These are phyloP conservation scores for Dioscorea cayenensis DNA, from an alignment of 116 monocot genomes.

Conservation along the genomic window DNA sequence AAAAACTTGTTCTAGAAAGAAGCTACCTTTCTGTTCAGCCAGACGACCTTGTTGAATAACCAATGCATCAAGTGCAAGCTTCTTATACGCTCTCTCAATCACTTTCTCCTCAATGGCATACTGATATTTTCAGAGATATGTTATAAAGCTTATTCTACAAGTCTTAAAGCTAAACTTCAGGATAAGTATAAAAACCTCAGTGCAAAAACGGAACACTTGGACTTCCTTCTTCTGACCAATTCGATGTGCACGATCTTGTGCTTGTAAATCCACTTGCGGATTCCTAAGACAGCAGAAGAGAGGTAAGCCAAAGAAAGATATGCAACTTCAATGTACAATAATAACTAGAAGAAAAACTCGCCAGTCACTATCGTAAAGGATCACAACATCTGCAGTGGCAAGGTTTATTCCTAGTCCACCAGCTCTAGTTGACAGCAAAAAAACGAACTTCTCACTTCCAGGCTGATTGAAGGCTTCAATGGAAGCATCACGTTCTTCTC, in stretches of 20 bases:
- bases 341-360: constrained; percentile 9
- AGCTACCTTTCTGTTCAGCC: constrained; percentile 93
- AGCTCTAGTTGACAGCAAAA: constrained; percentile 95
- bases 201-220: constrained; percentile 98
- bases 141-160: not conserved
- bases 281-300: constrained; percentile 43
- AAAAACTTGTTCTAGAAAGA: not conserved
- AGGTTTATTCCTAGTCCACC: constrained; percentile 98
- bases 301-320: not conserved
- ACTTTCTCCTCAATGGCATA: constrained; percentile 99
- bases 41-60: constrained; percentile 99
- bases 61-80: constrained; percentile 98
- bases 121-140: constrained; percentile 30
- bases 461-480: constrained; percentile 92
- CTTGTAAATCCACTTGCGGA: constrained; percentile 98
- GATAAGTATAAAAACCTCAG: constrained; percentile 50
- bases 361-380: constrained; percentile 99
- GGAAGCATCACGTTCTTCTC: constrained; percentile 97
- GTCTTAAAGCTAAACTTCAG: not conserved
- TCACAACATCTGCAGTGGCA: constrained; percentile 99
- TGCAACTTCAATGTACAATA: not conserved
- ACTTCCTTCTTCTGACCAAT: constrained; percentile 99
- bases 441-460: constrained; percentile 92
- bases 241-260: constrained; percentile 98
- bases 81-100: constrained; percentile 98